phyloP scores from a whole-genome alignment of 1,139 yeast genomes.

The Pichia kudriavzevii region DNA sequence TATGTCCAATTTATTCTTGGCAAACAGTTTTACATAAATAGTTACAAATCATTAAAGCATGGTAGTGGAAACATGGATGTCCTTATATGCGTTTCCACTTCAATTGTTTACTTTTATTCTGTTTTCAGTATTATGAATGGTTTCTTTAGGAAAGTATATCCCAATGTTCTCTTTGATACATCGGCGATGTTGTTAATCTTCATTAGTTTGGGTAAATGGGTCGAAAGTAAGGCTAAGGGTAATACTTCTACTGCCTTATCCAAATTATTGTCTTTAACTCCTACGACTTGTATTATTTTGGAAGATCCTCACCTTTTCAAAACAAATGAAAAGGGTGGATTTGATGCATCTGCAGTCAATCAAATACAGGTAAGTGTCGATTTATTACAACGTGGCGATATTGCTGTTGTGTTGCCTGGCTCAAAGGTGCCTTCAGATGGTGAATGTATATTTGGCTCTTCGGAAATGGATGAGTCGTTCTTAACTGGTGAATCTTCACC shows the following conservation, averaged over 20 bases:
- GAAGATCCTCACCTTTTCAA: slow-evolving; percentile 29
- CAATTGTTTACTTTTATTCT: slow-evolving; percentile 72
- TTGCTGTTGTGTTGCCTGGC: slow-evolving; percentile 77
- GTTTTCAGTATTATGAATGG: slow-evolving; percentile 47
- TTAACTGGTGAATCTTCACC: slow-evolving; percentile 88
- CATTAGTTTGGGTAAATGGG: slow-evolving; percentile 81
- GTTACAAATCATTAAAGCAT: slow-evolving; percentile 58
- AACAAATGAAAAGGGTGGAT: slow-evolving; percentile 2
- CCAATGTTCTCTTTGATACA: slow-evolving; percentile 80
- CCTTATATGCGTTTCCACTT: slow-evolving; percentile 74
- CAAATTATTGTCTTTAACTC: slow-evolving; percentile 69
- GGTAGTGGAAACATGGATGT: slow-evolving; percentile 94
- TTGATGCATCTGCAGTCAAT: slow-evolving; percentile 14
- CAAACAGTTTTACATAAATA: slow-evolving; percentile 52
- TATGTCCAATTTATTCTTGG: slow-evolving; percentile 70
- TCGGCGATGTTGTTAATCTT: slow-evolving; percentile 76
- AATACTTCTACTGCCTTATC: slow-evolving; percentile 87
- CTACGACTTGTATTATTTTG: slow-evolving; percentile 64
- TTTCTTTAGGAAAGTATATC: slow-evolving; percentile 35
- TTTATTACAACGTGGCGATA: slow-evolving; percentile 67
- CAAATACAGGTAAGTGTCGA: slow-evolving; percentile 52
- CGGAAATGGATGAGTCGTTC: slow-evolving; percentile 82
- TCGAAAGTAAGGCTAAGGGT: slow-evolving; percentile 90
- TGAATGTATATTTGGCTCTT: slow-evolving; percentile 59
- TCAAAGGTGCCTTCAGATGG: slow-evolving; percentile 93